Base-by-base conservation (phyloP, 169 alveolate genomes). In the Eimeria brunetti region DNA sequence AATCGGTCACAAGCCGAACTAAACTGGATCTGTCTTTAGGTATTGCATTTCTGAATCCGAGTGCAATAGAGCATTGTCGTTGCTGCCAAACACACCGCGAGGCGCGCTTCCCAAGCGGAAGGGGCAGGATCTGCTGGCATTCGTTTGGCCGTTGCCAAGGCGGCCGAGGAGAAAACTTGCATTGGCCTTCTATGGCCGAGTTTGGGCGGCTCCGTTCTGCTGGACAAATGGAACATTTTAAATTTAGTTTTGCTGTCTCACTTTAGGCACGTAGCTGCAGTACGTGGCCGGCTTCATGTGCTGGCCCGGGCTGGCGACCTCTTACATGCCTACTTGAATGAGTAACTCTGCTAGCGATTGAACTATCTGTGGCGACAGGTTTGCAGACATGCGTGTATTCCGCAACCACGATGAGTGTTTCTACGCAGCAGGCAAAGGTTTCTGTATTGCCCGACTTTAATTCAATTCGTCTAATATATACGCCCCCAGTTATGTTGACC, bases 1-100 rank as follows among this genome's bases (percentile, higher is more conserved):
- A 4, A 30, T 84, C 27, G 91, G 91, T 14, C 91, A 84, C 91
- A 51, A 58, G 38, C 91, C 91, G 38, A 84, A 84, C 71, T 38
- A 58, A 14, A 75, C 60, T 44, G 38, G 36, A 75, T 8, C 16
- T 7, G 12, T 36, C n/a, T 64, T 30, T 30, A 1, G 4, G 78
- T 30, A 30, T 14, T 67, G 46, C 33, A 67, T 9, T 67, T 14
- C 9, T 67, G 24, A 4, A 67, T 16, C 18, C 8, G 4, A 3
- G 78, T 67, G 20, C 78, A 22, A 0, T 6, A 20, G 8, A 30
- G 49, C 78, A 30, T 33, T 27, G 8, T 1, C 78, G 8, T 24
- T 3, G 33, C 14, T 9, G 38, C 12, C 0, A 67, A 67, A 7
- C 41, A 11, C 11, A 33, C 9, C 24, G 33, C 27, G 27, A 67